Percentiles rank a stretch among this genome's conserved stretches.
These are phyloP conservation scores for Trichoderma asperellum DNA, from an alignment of 2,329 filamentous ascomycete genomes.

Conservation along the genomic window DNA sequence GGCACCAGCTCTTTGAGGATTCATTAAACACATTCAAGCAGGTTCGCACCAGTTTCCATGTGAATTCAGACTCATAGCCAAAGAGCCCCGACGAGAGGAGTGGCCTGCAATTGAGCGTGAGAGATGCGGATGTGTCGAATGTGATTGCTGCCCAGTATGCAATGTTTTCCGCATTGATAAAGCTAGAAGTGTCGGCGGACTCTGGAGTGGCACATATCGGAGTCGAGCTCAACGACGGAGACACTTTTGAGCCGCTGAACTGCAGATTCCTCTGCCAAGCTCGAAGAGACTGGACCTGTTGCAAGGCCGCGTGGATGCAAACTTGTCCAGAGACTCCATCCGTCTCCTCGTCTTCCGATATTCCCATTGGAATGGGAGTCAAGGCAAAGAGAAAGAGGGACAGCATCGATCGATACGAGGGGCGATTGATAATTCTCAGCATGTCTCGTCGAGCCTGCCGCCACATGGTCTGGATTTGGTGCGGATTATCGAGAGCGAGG, in stretches of 20 bases:
- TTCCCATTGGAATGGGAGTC: constrained; percentile 8
- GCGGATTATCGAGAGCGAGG: background rate
- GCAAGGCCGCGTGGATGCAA: constrained; percentile 6
- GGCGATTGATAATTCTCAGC: constrained; percentile 12
- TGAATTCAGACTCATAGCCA: constrained; percentile 11
- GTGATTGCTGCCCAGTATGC: constrained; percentile 13
- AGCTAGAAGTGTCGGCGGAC: constrained; percentile 1
- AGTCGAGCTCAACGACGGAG: background rate
- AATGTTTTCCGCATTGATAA: constrained; percentile 9
- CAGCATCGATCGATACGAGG: constrained; percentile 8
- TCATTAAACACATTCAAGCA: constrained; percentile 16
- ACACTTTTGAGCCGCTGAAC: constrained; percentile 16
- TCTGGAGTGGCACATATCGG: background rate
- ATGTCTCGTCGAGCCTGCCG: constrained; percentile 11
- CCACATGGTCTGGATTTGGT: constrained; percentile 13
- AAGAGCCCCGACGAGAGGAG: constrained; percentile 8
- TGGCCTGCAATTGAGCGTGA: constrained; percentile 13
- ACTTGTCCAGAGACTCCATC: constrained; percentile 10
- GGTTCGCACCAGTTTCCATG: constrained; percentile 6
- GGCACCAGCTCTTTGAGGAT: constrained; percentile 7
- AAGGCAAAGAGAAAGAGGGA: constrained; percentile 8
- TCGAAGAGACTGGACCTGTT: constrained; percentile 2
- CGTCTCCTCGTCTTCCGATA: constrained; percentile 1
- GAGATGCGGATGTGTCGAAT: constrained; percentile 7
- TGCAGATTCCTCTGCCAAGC: constrained; percentile 1